Conservation (phyloP, 768 basidiomycete genomes). For the Russula compacta region DNA sequence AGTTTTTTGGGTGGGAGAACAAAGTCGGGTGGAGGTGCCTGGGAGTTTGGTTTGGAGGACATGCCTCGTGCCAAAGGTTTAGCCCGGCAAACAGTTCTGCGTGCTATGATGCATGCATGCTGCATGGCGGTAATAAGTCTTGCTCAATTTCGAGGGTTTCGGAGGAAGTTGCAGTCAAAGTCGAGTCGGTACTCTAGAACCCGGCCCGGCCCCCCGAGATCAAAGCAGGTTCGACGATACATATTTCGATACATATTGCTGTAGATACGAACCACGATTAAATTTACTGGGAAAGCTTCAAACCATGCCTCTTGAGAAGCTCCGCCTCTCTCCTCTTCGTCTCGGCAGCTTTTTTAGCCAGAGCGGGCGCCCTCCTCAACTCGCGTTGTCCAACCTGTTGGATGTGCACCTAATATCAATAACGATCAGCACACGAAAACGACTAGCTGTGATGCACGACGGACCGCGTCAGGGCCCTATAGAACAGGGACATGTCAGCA, state of each 20-base stretch:
- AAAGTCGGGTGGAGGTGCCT: conserved; percentile 12
- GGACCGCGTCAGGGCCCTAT: conserved; percentile 72
- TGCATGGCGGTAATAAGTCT: not conserved
- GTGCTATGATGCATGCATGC: conserved; percentile 4
- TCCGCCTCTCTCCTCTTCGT: conserved; percentile 52
- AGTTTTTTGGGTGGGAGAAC: conserved; percentile 47
- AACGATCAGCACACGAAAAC: not conserved
- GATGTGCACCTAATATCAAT: conserved; percentile 64
- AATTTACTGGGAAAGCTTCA: conserved; percentile 48
- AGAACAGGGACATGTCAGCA: conserved; percentile 11
- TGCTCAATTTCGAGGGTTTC: not conserved
- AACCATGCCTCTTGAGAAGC: conserved; percentile 48
- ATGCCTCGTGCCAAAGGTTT: conserved; percentile 11
- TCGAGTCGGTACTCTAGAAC: too few species aligned
- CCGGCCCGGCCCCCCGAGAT: not conserved
- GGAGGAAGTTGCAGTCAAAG: not conserved
- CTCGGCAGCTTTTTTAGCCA: conserved; percentile 47
- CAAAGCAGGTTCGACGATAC: not conserved
- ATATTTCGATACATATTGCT: too few species aligned
- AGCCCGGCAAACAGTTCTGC: not conserved
- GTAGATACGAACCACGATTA: not conserved
- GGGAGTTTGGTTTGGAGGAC: conserved; percentile 16
- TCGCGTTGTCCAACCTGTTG: conserved; percentile 92
- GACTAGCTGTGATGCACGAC: conserved; percentile 20
- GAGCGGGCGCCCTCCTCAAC: conserved; percentile 60